Evolutionary conservation across 345 rosid genomes (phyloP).

Genomic region (Lepidium didymum): DNA sequence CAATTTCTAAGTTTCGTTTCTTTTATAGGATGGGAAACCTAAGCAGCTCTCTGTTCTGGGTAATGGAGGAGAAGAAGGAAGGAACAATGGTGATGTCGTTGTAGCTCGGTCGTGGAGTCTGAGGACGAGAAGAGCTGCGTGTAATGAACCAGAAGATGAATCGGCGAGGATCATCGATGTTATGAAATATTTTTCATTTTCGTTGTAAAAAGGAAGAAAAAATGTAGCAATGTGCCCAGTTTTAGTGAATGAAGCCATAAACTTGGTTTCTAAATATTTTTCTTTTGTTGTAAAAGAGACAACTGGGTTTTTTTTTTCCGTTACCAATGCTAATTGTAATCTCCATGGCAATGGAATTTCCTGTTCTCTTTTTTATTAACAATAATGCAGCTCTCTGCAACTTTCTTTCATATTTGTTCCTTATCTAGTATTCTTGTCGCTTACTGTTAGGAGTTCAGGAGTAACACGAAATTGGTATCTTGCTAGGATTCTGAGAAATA

Average conservation of each 20-base stretch:
- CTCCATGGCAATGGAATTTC: slow-evolving; percentile 25
- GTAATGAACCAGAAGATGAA: slow-evolving; percentile 34
- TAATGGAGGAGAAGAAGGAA: slow-evolving; percentile 16
- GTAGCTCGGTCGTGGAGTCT: slow-evolving; percentile 54
- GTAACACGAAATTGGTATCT: slow-evolving; percentile 2
- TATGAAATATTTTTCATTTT: too few relatives aligned
- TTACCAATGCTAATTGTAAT: slow-evolving; percentile 32
- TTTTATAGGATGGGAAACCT: slow-evolving; percentile 9
- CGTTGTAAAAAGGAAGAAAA: slow-evolving; percentile 24
- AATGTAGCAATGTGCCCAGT: slow-evolving; percentile 23
- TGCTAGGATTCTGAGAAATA: background rate
- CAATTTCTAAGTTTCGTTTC: background rate
- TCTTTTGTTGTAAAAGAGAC: slow-evolving; percentile 21
- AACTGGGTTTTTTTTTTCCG: slow-evolving; percentile 7
- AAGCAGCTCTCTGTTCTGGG: slow-evolving; percentile 32
- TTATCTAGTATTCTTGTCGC: slow-evolving; percentile 7
- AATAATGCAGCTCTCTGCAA: slow-evolving; percentile 24
- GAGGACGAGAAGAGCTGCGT: slow-evolving; percentile 67
- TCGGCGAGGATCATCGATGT: slow-evolving; percentile 26
- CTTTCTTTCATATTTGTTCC: slow-evolving; percentile 8
- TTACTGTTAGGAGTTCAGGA: background rate
- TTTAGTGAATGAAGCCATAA: slow-evolving; percentile 23
- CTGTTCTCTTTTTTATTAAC: background rate
- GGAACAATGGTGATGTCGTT: slow-evolving; percentile 3
- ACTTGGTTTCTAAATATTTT: slow-evolving; percentile 14